A percentile compares a stretch with the other conserved stretches of the same genome.
phyloP scores from a whole-genome alignment of 2,329 filamentous ascomycete species.

The Macrophomina pseudophaseolina region DNA sequence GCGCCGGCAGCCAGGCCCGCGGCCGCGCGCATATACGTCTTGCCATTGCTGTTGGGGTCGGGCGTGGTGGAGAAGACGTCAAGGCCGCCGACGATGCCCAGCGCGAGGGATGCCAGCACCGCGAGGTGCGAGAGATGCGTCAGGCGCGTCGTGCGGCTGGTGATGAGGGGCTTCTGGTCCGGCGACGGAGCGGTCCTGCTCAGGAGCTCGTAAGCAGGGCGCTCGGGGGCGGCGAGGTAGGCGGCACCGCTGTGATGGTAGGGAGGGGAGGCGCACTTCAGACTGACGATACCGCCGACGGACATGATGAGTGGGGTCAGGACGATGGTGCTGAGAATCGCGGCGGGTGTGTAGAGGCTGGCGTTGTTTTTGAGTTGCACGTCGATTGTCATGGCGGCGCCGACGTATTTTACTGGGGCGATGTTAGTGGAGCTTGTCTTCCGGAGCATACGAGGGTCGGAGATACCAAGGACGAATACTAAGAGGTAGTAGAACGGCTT shows the following conservation, averaged over 20 bases:
- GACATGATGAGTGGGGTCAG: conserved; percentile 10
- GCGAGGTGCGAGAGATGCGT: conserved; percentile 3
- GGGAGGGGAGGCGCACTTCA: background rate
- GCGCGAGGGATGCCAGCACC: background rate
- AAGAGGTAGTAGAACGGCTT: conserved; percentile 12
- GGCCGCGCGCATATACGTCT: conserved; percentile 3
- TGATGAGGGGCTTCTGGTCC: background rate
- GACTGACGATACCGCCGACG: conserved; percentile 1
- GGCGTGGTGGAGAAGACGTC: background rate
- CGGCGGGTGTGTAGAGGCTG: conserved; percentile 9
- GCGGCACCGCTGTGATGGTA: background rate
- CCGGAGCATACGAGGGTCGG: background rate
- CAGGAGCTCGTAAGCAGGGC: background rate
- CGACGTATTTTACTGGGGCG: background rate
- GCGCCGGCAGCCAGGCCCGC: background rate
- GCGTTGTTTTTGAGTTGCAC: conserved; percentile 7
- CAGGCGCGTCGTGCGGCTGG: background rate
- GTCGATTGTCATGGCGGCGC: conserved; percentile 13
- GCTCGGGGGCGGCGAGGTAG: background rate
- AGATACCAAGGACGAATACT: background rate
- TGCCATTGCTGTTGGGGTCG: background rate
- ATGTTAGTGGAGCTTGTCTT: background rate
- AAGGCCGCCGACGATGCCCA: conserved; percentile 1
- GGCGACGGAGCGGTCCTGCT: background rate
- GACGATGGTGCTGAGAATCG: conserved; percentile 15